Evolutionary conservation across 78 protist genomes (phyloP).

Genomic region (Protostelium mycophagum): DNA sequence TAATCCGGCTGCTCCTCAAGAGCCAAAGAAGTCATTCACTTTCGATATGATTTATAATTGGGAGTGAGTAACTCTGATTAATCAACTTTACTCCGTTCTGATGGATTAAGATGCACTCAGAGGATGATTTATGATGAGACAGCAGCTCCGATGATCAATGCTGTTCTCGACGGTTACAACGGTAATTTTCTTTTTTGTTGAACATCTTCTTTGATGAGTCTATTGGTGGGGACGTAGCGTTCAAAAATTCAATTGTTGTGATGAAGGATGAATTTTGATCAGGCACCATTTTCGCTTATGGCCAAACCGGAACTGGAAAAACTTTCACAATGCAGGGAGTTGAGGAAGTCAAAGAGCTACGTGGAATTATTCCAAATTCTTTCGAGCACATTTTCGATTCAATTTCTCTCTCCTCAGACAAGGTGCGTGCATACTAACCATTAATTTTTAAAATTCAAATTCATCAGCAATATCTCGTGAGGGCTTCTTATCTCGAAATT

Average conservation of each 20-base stretch:
- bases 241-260: no score
- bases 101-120: not conserved
- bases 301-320: conserved; percentile 77
- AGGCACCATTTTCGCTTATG: conserved; percentile 69
- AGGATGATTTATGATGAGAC: not conserved
- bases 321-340: conserved; percentile 84
- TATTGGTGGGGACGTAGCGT: no score
- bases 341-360: conserved; percentile 8
- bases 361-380: conserved; percentile 70
- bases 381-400: conserved; percentile 39
- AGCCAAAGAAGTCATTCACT: not conserved
- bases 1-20: not conserved
- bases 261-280: not conserved
- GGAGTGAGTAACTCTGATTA: not conserved
- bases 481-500: conserved; percentile 79
- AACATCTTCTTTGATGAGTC: no score
- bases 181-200: no score
- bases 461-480: conserved; percentile 2
- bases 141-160: not conserved
- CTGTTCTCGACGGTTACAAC: not conserved
- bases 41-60: not conserved
- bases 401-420: not conserved
- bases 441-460: conserved; percentile 78
- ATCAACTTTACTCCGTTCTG: no score
- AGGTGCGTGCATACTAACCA: conserved; percentile 75